phyloP scores from a whole-genome alignment of 2,329 filamentous ascomycete species.

The Hymenoscyphus occultus region DNA sequence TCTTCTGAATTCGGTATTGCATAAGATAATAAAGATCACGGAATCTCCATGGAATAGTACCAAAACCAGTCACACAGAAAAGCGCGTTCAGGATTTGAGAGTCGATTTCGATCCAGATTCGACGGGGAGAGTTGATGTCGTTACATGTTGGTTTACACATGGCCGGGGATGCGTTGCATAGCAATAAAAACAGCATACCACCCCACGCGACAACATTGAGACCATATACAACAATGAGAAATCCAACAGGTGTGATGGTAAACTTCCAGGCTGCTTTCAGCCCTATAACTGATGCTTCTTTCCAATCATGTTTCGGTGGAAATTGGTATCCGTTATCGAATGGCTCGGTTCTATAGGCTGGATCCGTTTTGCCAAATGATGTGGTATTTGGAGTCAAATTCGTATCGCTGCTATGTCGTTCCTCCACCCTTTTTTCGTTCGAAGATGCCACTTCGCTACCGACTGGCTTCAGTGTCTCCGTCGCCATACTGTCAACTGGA shows the following conservation, averaged over 20 bases:
- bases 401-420: conserved; percentile 27
- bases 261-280: conserved; percentile 67
- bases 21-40: conserved; percentile 74
- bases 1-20: conserved; percentile 55
- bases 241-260: conserved; percentile 70
- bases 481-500: conserved; percentile 7
- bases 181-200: conserved; percentile 82
- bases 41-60: conserved; percentile 80
- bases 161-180: conserved; percentile 69
- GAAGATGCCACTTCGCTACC: conserved; percentile 7
- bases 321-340: conserved; percentile 66
- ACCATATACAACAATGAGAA: conserved; percentile 74
- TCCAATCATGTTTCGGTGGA: conserved; percentile 58
- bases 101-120: conserved; percentile 81
- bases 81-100: conserved; percentile 80
- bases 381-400: conserved; percentile 20
- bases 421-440: conserved; percentile 15
- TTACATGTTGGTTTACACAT: conserved; percentile 73
- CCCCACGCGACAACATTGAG: conserved; percentile 86
- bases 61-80: conserved; percentile 85
- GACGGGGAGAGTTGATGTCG: conserved; percentile 70
- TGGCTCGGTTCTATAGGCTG: conserved; percentile 34
- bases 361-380: conserved; percentile 17
- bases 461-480: conserved; percentile 11
- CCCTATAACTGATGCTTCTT: conserved; percentile 55